Percentiles rank a stretch among this genome's conserved stretches.
Conservation (phyloP, 2,329 filamentous ascomycete genomes). For the Phoma sp. region DNA sequence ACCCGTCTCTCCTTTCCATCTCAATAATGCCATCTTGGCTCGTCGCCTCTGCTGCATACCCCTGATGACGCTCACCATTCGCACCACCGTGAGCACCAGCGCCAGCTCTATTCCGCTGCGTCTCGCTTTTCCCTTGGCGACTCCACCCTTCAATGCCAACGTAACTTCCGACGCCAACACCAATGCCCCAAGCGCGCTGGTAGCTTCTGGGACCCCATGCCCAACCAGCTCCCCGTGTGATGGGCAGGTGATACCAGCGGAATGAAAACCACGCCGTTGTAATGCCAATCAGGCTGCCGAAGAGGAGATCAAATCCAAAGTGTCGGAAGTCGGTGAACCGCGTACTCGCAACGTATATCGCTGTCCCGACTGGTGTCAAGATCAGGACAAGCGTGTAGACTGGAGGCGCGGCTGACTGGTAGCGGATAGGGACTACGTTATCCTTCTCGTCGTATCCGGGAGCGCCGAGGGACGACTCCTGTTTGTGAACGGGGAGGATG, state of each 20-base stretch:
- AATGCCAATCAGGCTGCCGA: slow-evolving; percentile 81
- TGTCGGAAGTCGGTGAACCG: slow-evolving; percentile 90
- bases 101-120: slow-evolving; percentile 10
- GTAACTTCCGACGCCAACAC: slow-evolving; percentile 63
- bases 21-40: slow-evolving; percentile 21
- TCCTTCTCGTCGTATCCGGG: slow-evolving; percentile 30
- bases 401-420: slow-evolving; percentile 81
- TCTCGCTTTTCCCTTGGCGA: slow-evolving; percentile 18
- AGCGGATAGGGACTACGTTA: slow-evolving; percentile 64
- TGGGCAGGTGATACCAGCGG: slow-evolving; percentile 84
- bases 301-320: slow-evolving; percentile 90
- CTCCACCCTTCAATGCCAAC: slow-evolving; percentile 58
- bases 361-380: slow-evolving; percentile 74
- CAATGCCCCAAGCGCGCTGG: slow-evolving; percentile 79
- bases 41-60: slow-evolving; percentile 7
- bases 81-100: too few relatives aligned
- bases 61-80: slow-evolving; percentile 7
- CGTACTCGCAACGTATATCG: slow-evolving; percentile 83
- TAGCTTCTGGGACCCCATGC: slow-evolving; percentile 81
- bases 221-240: slow-evolving; percentile 83
- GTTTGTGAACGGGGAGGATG: slow-evolving; percentile 35
- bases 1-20: slow-evolving; percentile 14
- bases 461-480: slow-evolving; percentile 29
- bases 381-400: slow-evolving; percentile 76
- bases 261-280: slow-evolving; percentile 77